phyloP scores from a whole-genome alignment of 169 alveolate species.

The Eimeria acervulina region DNA sequence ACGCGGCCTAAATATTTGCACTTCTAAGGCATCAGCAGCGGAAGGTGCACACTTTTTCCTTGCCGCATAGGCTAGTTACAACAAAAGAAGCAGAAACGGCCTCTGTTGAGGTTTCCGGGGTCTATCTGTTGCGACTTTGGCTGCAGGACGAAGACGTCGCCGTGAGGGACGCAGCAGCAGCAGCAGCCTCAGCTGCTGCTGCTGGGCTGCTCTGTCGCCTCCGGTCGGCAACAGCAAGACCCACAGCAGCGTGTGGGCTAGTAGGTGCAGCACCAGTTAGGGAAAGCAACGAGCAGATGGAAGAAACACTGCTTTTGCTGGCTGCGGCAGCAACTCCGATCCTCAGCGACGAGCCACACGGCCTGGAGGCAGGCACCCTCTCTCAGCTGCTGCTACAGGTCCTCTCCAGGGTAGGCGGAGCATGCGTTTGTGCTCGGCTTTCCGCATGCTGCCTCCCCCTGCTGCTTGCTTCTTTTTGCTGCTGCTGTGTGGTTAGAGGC shows the following conservation, averaged over 20 bases:
- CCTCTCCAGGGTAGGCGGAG: neutral
- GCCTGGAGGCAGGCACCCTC: conserved; percentile 67
- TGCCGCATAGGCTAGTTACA: neutral
- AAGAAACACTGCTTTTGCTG: neutral
- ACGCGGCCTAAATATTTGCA: neutral
- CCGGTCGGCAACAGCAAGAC: neutral
- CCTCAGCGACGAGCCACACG: conserved; percentile 63
- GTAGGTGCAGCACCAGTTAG: neutral
- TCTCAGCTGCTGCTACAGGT: conserved; percentile 53
- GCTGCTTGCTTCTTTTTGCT: neutral
- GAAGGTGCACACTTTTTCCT: neutral
- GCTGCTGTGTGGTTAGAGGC: neutral
- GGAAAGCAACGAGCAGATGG: neutral
- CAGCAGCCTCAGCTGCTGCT: conserved; percentile 65
- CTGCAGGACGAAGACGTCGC: conserved; percentile 64
- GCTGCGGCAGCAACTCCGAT: conserved; percentile 66
- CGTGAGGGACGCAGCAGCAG: conserved; percentile 40
- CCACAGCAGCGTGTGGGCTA: neutral
- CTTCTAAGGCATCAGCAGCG: neutral
- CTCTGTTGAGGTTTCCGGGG: neutral
- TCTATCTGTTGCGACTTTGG: neutral
- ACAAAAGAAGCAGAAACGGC: neutral
- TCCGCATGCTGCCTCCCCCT: neutral
- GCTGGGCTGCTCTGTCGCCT: conserved; percentile 9
- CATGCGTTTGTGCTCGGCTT: neutral